A percentile compares a stretch with the other conserved stretches of the same genome.
Evolutionary conservation across 495 filamentous ascomycete species (phyloP).

Genomic region (Aspergillus wentii): DNA sequence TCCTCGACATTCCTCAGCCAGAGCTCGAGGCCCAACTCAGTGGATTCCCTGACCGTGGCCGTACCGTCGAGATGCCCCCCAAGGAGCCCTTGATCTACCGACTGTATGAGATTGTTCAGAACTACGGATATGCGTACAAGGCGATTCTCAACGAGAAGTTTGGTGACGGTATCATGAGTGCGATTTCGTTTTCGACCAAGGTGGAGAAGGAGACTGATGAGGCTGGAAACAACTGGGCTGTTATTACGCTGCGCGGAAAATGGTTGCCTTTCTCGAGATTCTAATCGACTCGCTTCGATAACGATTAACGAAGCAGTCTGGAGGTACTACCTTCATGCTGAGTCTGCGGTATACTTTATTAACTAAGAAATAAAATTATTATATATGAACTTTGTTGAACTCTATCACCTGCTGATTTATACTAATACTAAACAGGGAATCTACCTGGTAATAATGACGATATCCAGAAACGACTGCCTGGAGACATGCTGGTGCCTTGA

Average conservation of each 20-base stretch:
- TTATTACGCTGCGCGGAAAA: constrained; percentile 90
- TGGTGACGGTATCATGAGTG: constrained; percentile 98
- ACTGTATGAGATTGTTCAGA: constrained; percentile 95
- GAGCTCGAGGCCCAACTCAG: constrained; percentile 57
- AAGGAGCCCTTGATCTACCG: constrained; percentile 91
- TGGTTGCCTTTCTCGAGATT: constrained; percentile 77
- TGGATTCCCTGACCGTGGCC: constrained; percentile 78
- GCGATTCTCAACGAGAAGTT: constrained; percentile 98
- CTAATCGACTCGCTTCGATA: constrained; percentile 30
- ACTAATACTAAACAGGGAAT: too few species aligned
- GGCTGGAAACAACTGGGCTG: constrained; percentile 75
- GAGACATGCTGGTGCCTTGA: too few species aligned
- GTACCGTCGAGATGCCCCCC: constrained; percentile 87
- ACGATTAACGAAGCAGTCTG: too few species aligned
- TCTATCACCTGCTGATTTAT: too few species aligned
- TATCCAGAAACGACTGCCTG: too few species aligned
- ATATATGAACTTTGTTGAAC: too few species aligned
- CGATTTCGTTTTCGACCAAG: constrained; percentile 87
- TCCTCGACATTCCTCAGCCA: constrained; percentile 59
- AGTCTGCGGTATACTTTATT: too few species aligned
- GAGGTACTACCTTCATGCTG: too few species aligned
- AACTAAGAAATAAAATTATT: too few species aligned
- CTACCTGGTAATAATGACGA: too few species aligned
- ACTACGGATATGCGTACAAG: constrained; percentile 97
- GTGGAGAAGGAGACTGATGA: constrained; percentile 94